Base-by-base conservation (phyloP, 73 alveolate species). In the Symbiodinium pilosum region DNA sequence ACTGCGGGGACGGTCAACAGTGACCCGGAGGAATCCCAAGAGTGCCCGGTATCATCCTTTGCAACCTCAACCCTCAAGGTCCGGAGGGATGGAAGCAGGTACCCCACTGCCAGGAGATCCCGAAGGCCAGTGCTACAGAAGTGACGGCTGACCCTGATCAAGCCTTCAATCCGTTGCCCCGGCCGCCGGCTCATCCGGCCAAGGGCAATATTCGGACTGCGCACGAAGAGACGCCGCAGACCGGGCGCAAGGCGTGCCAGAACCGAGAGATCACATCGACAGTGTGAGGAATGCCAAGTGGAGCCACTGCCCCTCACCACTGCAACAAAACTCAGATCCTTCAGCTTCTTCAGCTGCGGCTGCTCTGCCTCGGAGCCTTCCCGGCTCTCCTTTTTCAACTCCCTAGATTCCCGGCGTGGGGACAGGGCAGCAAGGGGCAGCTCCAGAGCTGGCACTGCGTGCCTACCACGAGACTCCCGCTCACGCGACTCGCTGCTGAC, bases 141-240 rank as follows among this genome's bases (percentile, higher is more conserved):
- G 87, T 91, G 96, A 9, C 96, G 87, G 16, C 41, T 12, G 39
- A 91, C 96, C 8, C 75, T 42, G 54, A 91, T 43, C 81, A 91
- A 39, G 47, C 96, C 96, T 16, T 91, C 96, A 39, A 91, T 91
- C 39, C 77, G 84, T 39, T 91, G 96, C 39, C 96, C 96, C 32
- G 96, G 96, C 18, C 96, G 71, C 20, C 96, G 69, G 75, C 96
- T 91, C 96, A 91, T 91, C 77, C 96, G 87, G 51, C 96, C 96
- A 71, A 91, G 39, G 32, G 96, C 96, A 43, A 91, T 69, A 83
- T 69, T 91, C 39, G 96, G 96, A 20, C 96, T 69, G 5, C 96
- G 96, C 44, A 91, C 47, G 54, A 30, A 85, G 39, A 64, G 52
- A 26, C 77, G 56, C 42, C 16, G 32, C 41, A 88, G 34, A 41